Evolutionary conservation across 257 asterid genomes (phyloP), one percentile per base, ranked within the genome.

Genomic region (Sherardia arvensis): DNA sequence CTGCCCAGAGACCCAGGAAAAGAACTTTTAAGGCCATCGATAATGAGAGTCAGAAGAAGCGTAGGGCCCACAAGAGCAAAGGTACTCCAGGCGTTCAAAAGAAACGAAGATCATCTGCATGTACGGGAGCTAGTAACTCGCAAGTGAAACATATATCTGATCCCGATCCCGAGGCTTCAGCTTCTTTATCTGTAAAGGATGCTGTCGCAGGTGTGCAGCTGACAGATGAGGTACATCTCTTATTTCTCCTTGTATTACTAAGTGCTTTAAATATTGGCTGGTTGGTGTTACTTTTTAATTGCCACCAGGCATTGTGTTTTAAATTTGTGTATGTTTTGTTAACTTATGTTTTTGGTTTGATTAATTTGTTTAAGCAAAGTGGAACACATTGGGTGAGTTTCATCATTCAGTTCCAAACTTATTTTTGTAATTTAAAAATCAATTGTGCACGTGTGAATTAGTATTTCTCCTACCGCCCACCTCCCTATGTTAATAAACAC

Each of bases 141-240:
- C 43, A 70, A 66, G 71, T 62, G 72, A 81, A 81, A 70, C 62
- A 40, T 53, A 85, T 66, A 62, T 53, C 67, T 66, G 73, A 59
- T 67, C 69, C 15, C 36, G 73, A 59, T 67, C 69, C 15, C 36
- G 73, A 71, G 66, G 70, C 73, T 65, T 74, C 84, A 64, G 69
- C 68, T 56, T 25, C 74, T 66, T 65, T 58, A 12, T 29, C 62
- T 21, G 70, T 69, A 53, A 48, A 69, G 73, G 73, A 68, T 73
- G 66, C 56, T 38, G 69, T 71, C 30, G 59, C 45, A 60, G 74
- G 76, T 71, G 62, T 61, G 57, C 80, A 64, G 58, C 80, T 71
- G 53, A 85, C 80, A 73, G 85, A 82, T 71, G 82, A 88, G 96
- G 94, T 88, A 33, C 48, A 47, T 67, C 49, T 61, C 59, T 48